These are phyloP conservation scores for Phoma sp. DNA, from an alignment of 2,329 filamentous ascomycete genomes.

Conservation along the genomic window DNA sequence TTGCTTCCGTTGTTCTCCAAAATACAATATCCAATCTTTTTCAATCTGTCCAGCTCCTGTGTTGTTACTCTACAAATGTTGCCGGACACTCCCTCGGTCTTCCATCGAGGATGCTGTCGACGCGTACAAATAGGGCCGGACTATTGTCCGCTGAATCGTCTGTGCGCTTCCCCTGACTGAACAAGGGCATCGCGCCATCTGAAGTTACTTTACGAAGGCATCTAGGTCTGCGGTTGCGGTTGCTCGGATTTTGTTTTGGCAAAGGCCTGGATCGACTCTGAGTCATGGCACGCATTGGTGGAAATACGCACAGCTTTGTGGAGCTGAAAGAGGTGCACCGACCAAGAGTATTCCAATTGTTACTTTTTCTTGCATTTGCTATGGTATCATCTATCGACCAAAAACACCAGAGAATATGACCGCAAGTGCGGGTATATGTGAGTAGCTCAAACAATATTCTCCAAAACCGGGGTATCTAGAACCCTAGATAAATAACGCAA, in stretches of 20 bases:
- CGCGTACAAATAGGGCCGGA: slow-evolving; percentile 6
- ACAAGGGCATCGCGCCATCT: neutral
- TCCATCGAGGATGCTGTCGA: neutral
- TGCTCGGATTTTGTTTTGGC: no score
- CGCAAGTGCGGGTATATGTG: slow-evolving; percentile 2
- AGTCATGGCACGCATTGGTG: no score
- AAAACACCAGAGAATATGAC: slow-evolving; percentile 1
- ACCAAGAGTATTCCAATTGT: neutral
- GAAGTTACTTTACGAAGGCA: neutral
- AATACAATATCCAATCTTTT: neutral
- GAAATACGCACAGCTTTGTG: no score
- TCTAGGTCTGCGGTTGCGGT: no score
- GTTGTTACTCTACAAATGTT: neutral
- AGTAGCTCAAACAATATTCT: slow-evolving; percentile 1
- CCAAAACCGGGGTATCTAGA: slow-evolving; percentile 15
- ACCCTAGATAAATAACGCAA: slow-evolving; percentile 9
- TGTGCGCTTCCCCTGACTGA: slow-evolving; percentile 14
- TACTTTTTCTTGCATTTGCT: slow-evolving; percentile 8
- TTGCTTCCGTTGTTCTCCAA: neutral
- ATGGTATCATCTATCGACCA: slow-evolving; percentile 15
- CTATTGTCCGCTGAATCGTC: slow-evolving; percentile 4
- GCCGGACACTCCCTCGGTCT: neutral
- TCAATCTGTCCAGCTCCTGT: neutral
- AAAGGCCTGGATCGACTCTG: no score
- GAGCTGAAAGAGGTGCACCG: no score